Percentiles rank a stretch among this genome's conserved stretches.
Conservation (phyloP, 106 monocot genomes). For the Iris macrosiphon region DNA sequence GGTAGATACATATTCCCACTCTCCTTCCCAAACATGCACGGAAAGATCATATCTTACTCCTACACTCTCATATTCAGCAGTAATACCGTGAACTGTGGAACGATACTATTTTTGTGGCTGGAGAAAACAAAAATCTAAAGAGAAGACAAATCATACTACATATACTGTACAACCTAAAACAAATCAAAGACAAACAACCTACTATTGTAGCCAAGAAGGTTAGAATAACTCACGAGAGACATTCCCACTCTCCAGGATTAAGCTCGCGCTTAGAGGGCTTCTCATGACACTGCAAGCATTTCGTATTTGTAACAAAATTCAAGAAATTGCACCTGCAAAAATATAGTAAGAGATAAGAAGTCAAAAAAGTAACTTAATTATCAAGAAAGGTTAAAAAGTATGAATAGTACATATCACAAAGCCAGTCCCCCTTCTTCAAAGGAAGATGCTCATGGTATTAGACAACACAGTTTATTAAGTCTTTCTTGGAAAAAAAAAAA, state of each 20-base stretch:
- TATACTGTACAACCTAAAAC: no score
- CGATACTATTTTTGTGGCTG: no score
- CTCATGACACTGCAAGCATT: conserved; percentile 74
- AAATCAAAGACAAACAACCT: no score
- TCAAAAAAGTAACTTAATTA: neutral
- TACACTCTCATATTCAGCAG: no score
- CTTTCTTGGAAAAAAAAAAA: conserved; percentile 46
- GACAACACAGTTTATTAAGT: conserved; percentile 32
- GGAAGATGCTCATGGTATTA: conserved; percentile 73
- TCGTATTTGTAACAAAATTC: conserved; percentile 79
- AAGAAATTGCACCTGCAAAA: conserved; percentile 78
- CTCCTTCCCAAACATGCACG: no score
- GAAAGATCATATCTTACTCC: no score
- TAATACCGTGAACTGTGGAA: no score
- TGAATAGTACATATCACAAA: conserved; percentile 62
- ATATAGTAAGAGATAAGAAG: neutral
- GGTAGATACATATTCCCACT: no score
- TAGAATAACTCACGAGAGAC: conserved; percentile 53
- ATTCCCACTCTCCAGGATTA: conserved; percentile 91
- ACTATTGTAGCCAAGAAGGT: no score
- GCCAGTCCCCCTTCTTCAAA: conserved; percentile 86
- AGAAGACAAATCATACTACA: no score
- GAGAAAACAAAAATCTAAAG: no score
- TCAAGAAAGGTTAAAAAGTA: neutral
- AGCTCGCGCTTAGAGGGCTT: conserved; percentile 56